These are phyloP conservation scores for Ceratorhiza oryzae-sativae DNA, from an alignment of 1,284 basidiomycete species.

Conservation along the genomic window DNA sequence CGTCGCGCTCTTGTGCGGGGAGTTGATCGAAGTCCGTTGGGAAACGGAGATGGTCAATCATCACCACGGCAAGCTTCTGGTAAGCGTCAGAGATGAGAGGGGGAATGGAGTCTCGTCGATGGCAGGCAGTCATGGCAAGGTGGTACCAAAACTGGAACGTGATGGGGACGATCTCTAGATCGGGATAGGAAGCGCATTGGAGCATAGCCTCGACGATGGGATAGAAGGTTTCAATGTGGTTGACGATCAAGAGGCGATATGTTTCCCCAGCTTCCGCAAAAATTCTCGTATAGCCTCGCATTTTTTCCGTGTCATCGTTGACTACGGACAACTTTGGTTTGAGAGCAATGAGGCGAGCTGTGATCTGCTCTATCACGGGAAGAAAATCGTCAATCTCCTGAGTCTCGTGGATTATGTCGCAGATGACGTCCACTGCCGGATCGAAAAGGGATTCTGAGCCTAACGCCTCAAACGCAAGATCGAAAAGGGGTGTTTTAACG, in stretches of 20 bases:
- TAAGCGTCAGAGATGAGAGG: conserved; percentile 82
- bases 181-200: conserved; percentile 91
- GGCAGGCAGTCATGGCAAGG: conserved; percentile 66
- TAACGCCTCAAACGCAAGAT: conserved; percentile 84
- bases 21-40: conserved; percentile 73
- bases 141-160: conserved; percentile 99
- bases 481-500: conserved; percentile 82
- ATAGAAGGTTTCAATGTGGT: conserved; percentile 89
- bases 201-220: conserved; percentile 95
- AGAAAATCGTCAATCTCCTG: conserved; percentile 97
- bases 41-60: conserved; percentile 93
- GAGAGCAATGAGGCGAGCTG: conserved; percentile 81
- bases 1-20: conserved; percentile 87
- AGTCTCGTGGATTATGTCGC: conserved; percentile 97
- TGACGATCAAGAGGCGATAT: conserved; percentile 88
- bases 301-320: conserved; percentile 83
- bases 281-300: conserved; percentile 89
- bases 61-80: conserved; percentile 81
- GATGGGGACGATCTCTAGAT: conserved; percentile 96
- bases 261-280: conserved; percentile 97
- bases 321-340: conserved; percentile 66
- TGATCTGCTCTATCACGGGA: conserved; percentile 84
- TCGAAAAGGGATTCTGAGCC: conserved; percentile 90
- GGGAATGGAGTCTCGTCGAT: conserved; percentile 72
- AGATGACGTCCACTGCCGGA: conserved; percentile 88